Evolutionary conservation across 352 stramenopile species (phyloP).

Genomic region (Pythium periplocum): DNA sequence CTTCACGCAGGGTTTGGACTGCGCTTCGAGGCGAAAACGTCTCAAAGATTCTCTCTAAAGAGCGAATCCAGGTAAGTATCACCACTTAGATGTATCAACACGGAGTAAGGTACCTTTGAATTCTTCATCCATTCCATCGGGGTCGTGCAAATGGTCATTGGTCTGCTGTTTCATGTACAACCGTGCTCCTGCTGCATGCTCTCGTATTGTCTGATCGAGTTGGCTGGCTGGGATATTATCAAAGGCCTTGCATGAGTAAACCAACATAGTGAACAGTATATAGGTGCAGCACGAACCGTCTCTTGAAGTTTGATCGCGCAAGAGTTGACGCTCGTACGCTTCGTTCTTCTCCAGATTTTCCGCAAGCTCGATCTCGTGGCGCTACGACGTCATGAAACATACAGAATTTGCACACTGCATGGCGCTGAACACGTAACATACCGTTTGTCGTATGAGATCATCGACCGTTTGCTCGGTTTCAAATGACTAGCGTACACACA

Average conservation of each 20-base stretch:
- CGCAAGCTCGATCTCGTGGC: slow-evolving; percentile 63
- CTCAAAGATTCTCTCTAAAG: slow-evolving; percentile 45
- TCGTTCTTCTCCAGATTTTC: slow-evolving; percentile 79
- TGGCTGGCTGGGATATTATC: slow-evolving; percentile 26
- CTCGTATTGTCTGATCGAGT: slow-evolving; percentile 55
- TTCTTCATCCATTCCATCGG: slow-evolving; percentile 28
- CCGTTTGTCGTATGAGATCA: slow-evolving; percentile 63
- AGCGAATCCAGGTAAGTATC: neutral
- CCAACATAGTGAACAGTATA: too few relatives aligned
- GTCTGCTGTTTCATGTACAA: slow-evolving; percentile 52
- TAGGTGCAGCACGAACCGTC: too few relatives aligned
- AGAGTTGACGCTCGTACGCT: slow-evolving; percentile 49
- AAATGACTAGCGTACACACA: slow-evolving; percentile 45
- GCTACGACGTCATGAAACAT: slow-evolving; percentile 20
- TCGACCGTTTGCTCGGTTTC: slow-evolving; percentile 73
- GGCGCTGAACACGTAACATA: slow-evolving; percentile 13
- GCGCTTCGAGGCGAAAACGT: slow-evolving; percentile 54
- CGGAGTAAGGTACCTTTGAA: slow-evolving; percentile 25
- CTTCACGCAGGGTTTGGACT: slow-evolving; percentile 33
- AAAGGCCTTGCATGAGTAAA: too few relatives aligned
- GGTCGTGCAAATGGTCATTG: slow-evolving; percentile 26
- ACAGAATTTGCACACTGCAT: neutral
- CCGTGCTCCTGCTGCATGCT: slow-evolving; percentile 51
- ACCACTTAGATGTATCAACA: neutral
- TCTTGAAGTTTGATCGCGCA: too few relatives aligned